These are phyloP conservation scores for Naganishia vishniacii DNA, from an alignment of 768 basidiomycete species.

Conservation along the genomic window DNA sequence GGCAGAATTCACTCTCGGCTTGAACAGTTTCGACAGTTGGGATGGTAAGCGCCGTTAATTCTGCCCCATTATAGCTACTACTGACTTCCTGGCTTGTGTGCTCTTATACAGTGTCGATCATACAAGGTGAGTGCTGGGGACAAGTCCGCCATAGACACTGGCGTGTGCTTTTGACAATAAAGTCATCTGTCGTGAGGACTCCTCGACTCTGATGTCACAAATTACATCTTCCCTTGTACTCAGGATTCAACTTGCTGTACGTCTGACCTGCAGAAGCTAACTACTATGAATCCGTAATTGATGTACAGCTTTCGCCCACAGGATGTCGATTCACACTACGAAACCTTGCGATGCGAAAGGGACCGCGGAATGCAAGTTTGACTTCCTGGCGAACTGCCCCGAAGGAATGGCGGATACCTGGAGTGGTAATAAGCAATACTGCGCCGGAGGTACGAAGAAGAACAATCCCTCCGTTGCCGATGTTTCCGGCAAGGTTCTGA, in stretches of 20 bases:
- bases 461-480: not conserved
- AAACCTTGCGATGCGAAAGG: not conserved
- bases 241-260: slow-evolving; percentile 5
- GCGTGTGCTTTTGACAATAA: no score
- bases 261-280: not conserved
- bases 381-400: not conserved
- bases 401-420: not conserved
- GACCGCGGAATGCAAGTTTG: not conserved
- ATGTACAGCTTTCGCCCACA: not conserved
- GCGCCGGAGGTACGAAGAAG: not conserved
- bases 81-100: not conserved
- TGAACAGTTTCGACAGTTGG: not conserved
- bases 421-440: not conserved
- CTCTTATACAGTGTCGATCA: not conserved
- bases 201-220: not conserved
- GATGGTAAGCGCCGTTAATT: not conserved
- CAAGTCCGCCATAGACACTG: no score
- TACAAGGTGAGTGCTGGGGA: not conserved
- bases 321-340: not conserved
- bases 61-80: not conserved
- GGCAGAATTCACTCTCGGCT: not conserved
- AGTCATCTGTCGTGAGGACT: no score
- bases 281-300: no score
- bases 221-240: not conserved
- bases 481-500: no score